phyloP scores from a whole-genome alignment of 2,329 filamentous ascomycete genomes.

The Calonectria henricotiae region DNA sequence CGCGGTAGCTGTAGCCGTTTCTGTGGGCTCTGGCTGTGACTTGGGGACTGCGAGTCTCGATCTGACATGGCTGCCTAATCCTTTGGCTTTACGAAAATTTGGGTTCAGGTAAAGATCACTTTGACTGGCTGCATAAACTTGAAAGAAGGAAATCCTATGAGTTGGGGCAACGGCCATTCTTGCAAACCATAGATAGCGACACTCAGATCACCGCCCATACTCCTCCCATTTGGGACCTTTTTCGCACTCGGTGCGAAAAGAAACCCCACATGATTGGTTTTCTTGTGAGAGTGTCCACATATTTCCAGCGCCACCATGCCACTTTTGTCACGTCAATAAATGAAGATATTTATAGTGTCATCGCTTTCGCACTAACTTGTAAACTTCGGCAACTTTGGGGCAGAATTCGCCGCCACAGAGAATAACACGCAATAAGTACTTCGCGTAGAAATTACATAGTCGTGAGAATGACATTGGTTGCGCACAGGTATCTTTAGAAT shows the following conservation, averaged over 20 bases:
- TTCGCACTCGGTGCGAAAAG: slow-evolving; percentile 1
- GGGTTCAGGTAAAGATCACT: background rate
- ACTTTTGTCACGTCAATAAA: background rate
- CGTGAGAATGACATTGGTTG: background rate
- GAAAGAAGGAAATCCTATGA: slow-evolving; percentile 1
- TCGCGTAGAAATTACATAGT: background rate
- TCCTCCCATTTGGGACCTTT: background rate
- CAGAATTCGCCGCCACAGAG: background rate
- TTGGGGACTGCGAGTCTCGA: slow-evolving; percentile 1
- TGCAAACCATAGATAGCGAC: background rate
- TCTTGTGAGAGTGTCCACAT: background rate
- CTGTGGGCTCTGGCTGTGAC: slow-evolving; percentile 11
- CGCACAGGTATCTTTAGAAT: background rate
- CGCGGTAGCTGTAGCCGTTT: background rate
- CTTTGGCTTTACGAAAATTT: slow-evolving; percentile 8
- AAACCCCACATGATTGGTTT: background rate
- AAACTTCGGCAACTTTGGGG: background rate
- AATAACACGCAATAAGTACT: background rate
- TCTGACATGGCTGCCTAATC: background rate
- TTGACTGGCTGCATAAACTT: background rate
- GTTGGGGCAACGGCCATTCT: slow-evolving; percentile 1
- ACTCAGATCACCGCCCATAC: background rate
- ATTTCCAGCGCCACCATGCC: background rate
- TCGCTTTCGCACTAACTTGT: background rate
- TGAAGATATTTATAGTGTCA: background rate